phyloP scores from a whole-genome alignment of 2,329 filamentous ascomycete species.

The Colletotrichum acutatum region DNA sequence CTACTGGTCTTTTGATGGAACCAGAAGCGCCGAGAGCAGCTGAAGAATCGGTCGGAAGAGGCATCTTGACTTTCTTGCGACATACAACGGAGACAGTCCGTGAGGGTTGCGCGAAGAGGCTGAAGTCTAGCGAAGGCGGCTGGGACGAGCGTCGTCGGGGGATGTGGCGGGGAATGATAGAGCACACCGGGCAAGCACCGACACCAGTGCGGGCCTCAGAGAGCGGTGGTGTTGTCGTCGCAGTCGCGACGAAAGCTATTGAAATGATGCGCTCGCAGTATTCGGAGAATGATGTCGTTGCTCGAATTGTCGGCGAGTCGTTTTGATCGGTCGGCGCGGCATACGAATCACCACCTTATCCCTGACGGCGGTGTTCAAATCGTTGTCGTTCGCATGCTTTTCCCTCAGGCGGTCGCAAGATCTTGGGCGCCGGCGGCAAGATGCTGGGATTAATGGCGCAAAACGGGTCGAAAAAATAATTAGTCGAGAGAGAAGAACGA shows the following conservation, averaged over 20 bases:
- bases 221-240: background rate
- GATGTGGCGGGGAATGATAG: conserved; percentile 19
- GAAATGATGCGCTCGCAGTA: background rate
- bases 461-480: conserved; percentile 10
- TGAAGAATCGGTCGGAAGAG: conserved; percentile 44
- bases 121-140: conserved; percentile 17
- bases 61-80: conserved; percentile 43
- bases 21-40: conserved; percentile 39
- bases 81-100: conserved; percentile 32
- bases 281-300: background rate
- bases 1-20: conserved; percentile 45
- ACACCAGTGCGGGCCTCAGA: conserved; percentile 9
- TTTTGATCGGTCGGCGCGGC: conserved; percentile 2
- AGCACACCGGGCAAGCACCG: conserved; percentile 7
- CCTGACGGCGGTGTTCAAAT: conserved; percentile 24
- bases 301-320: conserved; percentile 1
- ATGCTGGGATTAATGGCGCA: background rate
- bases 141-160: conserved; percentile 11
- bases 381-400: conserved; percentile 32
- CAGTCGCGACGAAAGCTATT: background rate
- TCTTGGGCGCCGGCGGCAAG: background rate
- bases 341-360: conserved; percentile 35
- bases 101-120: conserved; percentile 32
- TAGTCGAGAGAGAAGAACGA: background rate
- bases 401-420: conserved; percentile 15